Conservation (phyloP, 140 eudicot species). For the Senecio squalidus region DNA sequence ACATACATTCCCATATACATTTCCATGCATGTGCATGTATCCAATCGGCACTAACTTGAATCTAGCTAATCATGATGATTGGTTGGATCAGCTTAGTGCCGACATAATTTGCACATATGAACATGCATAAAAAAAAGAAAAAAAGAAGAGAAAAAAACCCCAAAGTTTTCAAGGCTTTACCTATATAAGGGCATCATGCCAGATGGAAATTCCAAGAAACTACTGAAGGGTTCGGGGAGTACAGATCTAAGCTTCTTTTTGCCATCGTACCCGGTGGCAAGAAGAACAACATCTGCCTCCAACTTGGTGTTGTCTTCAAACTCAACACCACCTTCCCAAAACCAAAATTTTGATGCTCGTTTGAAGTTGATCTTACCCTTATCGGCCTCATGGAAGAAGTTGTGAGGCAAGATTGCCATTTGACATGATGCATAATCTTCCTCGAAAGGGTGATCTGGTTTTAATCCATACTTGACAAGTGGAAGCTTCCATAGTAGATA, state of each 20-base stretch:
- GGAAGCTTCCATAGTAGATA: conserved; percentile 85
- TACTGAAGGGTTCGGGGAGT: conserved; percentile 70
- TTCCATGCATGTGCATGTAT: too few relatives aligned
- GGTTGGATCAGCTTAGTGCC: too few relatives aligned
- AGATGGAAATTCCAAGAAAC: conserved; percentile 54
- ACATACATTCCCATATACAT: too few relatives aligned
- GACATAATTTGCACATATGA: too few relatives aligned
- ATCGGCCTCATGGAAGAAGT: conserved; percentile 70
- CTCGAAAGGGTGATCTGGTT: conserved; percentile 89
- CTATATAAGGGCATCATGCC: conserved; percentile 81
- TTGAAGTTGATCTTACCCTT: conserved; percentile 63
- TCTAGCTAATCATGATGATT: too few relatives aligned
- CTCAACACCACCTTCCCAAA: conserved; percentile 73
- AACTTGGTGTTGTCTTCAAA: conserved; percentile 64
- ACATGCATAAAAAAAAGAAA: too few relatives aligned
- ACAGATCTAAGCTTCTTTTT: conserved; percentile 61
- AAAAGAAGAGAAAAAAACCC: too few relatives aligned
- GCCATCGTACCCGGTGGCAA: conserved; percentile 88
- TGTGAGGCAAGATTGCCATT: conserved; percentile 91
- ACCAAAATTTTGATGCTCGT: conserved; percentile 73
- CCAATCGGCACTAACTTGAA: too few relatives aligned
- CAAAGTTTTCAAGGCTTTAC: too few relatives aligned
- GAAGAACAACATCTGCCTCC: conserved; percentile 81
- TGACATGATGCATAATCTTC: conserved; percentile 97
- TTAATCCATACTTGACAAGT: conserved; percentile 68